Evolutionary conservation across 2,329 filamentous ascomycete genomes (phyloP).

Genomic region (Remersonia thermophila): DNA sequence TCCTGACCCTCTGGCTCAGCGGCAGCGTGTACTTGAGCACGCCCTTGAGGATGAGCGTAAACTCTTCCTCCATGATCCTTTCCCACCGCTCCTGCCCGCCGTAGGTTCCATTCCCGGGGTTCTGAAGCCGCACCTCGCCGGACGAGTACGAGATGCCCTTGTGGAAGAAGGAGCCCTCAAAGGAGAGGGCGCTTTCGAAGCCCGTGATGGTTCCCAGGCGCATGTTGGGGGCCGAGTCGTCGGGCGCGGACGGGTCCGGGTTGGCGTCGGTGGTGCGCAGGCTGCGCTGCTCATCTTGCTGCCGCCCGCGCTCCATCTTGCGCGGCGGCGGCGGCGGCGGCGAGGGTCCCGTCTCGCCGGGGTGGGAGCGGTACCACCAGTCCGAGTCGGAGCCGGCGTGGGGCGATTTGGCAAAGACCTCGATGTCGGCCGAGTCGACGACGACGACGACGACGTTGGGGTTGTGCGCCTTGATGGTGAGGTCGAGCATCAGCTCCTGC

Average conservation of each 20-base stretch:
- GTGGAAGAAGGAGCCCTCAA: slow-evolving; percentile 81
- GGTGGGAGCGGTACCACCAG: slow-evolving; percentile 40
- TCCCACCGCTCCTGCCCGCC: slow-evolving; percentile 84
- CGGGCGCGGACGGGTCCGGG: slow-evolving; percentile 22
- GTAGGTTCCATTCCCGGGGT: slow-evolving; percentile 80
- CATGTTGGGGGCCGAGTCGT: slow-evolving; percentile 68
- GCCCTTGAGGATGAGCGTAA: slow-evolving; percentile 84
- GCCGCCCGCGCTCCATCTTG: not conserved
- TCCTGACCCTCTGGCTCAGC: slow-evolving; percentile 47
- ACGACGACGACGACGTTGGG: slow-evolving; percentile 85
- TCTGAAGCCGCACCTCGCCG: slow-evolving; percentile 68
- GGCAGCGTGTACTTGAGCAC: slow-evolving; percentile 71
- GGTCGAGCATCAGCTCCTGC: slow-evolving; percentile 88
- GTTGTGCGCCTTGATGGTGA: slow-evolving; percentile 79
- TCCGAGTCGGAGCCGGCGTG: slow-evolving; percentile 61
- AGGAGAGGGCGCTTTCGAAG: slow-evolving; percentile 79
- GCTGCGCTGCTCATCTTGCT: not conserved
- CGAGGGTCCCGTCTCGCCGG: slow-evolving; percentile 17
- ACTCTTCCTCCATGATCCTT: slow-evolving; percentile 77
- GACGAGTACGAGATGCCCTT: slow-evolving; percentile 58
- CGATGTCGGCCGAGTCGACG: slow-evolving; percentile 75
- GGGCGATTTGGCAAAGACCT: slow-evolving; percentile 88
- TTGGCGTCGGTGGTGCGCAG: slow-evolving; percentile 18
- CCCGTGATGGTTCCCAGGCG: slow-evolving; percentile 77
- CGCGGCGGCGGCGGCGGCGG: slow-evolving; percentile 2